A percentile compares a stretch with the other conserved stretches of the same genome.
These are phyloP conservation scores for Tricholoma terreum DNA, from an alignment of 768 basidiomycete species.

Conservation along the genomic window DNA sequence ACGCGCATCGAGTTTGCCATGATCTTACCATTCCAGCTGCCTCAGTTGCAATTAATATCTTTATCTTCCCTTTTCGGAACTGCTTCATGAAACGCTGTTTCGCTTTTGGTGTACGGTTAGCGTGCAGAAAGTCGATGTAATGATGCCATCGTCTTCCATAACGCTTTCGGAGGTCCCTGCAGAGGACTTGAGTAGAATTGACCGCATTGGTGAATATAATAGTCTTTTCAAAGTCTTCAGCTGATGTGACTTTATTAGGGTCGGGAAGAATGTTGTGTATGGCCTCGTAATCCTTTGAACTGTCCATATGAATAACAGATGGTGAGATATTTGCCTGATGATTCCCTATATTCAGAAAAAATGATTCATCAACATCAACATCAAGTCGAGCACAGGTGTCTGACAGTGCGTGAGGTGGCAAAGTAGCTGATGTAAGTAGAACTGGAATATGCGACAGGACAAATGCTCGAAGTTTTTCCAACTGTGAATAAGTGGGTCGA, in stretches of 20 bases:
- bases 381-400: too few species aligned
- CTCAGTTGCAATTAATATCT: conserved; percentile 32
- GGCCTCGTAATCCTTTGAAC: conserved; percentile 13
- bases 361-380: not conserved
- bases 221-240: conserved; percentile 18
- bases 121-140: conserved; percentile 24
- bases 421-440: not conserved
- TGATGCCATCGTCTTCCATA: conserved; percentile 13
- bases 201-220: conserved; percentile 24
- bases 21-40: conserved; percentile 33
- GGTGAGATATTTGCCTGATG: not conserved
- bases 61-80: conserved; percentile 23
- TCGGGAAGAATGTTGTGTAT: conserved; percentile 12
- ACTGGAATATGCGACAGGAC: not conserved
- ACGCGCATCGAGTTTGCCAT: too few species aligned
- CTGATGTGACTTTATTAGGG: not conserved
- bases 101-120: conserved; percentile 14
- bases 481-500: not conserved
- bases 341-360: not conserved
- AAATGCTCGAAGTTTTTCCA: not conserved
- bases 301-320: not conserved
- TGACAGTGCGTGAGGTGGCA: not conserved
- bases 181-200: conserved; percentile 12
- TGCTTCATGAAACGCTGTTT: conserved; percentile 24
- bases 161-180: not conserved